Conservation (phyloP, 2,329 filamentous ascomycete species). For the Metarhizium album region DNA sequence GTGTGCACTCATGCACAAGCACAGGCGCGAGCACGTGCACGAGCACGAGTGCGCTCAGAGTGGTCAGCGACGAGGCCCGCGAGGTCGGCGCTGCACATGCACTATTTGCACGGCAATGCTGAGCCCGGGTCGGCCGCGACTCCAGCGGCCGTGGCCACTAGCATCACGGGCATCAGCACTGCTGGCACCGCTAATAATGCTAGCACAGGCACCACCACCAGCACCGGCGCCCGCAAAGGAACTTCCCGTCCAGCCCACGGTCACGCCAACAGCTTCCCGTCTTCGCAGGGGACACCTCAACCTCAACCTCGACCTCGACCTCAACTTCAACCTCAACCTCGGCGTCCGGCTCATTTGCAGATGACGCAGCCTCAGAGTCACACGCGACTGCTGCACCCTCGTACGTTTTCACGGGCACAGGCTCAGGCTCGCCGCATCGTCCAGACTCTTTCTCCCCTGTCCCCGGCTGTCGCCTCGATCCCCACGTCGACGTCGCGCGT, state of each 20-base stretch:
- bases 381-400: neutral
- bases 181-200: too few relatives aligned
- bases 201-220: too few relatives aligned
- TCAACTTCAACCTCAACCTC: too few relatives aligned
- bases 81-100: neutral
- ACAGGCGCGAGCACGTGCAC: neutral
- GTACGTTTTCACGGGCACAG: neutral
- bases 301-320: too few relatives aligned
- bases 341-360: neutral
- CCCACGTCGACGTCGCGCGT: conserved; percentile 2
- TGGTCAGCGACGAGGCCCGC: neutral
- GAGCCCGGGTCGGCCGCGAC: too few relatives aligned
- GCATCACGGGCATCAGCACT: neutral
- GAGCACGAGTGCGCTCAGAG: neutral
- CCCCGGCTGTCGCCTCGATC: neutral
- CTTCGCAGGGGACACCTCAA: conserved; percentile 10
- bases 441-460: neutral
- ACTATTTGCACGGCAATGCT: neutral
- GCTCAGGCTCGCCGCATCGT: neutral
- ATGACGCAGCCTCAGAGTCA: neutral
- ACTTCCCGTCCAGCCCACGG: conserved; percentile 5
- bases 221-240: conserved; percentile 10
- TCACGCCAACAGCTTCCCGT: neutral
- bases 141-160: conserved; percentile 1
- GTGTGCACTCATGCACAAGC: conserved; percentile 6